Conservation (phyloP, 139 green algal species). For the Chlorella sorokiniana region DNA sequence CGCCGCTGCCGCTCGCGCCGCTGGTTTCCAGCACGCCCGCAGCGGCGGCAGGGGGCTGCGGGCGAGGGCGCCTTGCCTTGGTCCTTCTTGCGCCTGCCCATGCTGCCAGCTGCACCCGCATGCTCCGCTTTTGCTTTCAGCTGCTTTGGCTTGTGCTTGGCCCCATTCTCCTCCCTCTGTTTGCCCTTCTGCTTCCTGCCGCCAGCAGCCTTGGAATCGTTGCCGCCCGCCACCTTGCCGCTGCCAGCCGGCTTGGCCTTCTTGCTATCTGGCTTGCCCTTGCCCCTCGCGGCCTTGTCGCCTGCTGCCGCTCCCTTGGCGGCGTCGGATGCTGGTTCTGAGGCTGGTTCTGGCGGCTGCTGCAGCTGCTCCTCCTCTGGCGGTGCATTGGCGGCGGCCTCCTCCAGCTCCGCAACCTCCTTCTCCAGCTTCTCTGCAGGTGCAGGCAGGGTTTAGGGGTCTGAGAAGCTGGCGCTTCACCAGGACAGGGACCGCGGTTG, state of each 20-base stretch:
- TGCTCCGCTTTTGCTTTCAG: background rate
- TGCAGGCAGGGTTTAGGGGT: background rate
- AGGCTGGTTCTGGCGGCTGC: background rate
- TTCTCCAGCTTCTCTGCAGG: constrained; percentile 20
- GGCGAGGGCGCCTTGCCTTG: background rate
- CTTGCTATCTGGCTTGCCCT: too few relatives aligned
- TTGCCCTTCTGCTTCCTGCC: background rate
- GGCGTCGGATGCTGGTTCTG: background rate
- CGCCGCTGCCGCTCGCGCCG: constrained; percentile 13
- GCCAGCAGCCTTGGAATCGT: background rate
- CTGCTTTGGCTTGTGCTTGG: background rate
- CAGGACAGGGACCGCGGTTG: too few relatives aligned
- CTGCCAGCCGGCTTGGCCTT: background rate
- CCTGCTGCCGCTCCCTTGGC: background rate
- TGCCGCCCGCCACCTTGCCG: too few relatives aligned
- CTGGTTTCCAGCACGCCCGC: constrained; percentile 17
- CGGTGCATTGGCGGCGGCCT: background rate
- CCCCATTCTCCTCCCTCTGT: background rate
- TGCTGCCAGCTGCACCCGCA: background rate
- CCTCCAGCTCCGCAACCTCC: constrained; percentile 9
- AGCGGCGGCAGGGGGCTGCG: background rate
- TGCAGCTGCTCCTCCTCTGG: background rate
- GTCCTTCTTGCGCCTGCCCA: background rate
- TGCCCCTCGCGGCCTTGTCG: background rate
- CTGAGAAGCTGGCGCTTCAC: too few relatives aligned